Evolutionary conservation across 1,139 yeast species (phyloP).

Genomic region (Yamadazyma songkhlaensis): DNA sequence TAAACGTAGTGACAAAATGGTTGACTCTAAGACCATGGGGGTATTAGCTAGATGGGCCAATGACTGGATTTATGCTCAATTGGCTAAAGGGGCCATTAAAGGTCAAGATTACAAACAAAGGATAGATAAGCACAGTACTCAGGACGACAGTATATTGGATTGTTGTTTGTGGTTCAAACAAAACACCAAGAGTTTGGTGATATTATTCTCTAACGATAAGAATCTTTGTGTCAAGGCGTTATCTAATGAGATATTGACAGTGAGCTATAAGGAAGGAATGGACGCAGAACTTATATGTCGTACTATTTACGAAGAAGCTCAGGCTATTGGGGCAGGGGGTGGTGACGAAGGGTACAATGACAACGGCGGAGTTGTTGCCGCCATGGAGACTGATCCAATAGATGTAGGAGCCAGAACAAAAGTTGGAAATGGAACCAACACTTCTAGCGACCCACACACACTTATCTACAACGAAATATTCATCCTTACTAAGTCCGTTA

Average conservation of each 20-base stretch:
- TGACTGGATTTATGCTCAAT: slow-evolving; percentile 68
- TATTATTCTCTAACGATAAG: slow-evolving; percentile 76
- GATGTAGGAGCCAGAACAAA: no score
- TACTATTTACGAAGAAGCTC: slow-evolving; percentile 43
- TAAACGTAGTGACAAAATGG: slow-evolving; percentile 40
- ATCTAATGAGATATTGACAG: slow-evolving; percentile 63
- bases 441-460: no score
- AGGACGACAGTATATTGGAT: slow-evolving; percentile 85
- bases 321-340: no score
- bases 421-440: no score
- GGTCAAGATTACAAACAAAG: slow-evolving; percentile 67
- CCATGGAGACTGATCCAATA: no score
- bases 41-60: slow-evolving; percentile 70
- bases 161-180: slow-evolving; percentile 69
- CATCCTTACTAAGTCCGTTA: slow-evolving; percentile 40
- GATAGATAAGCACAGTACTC: slow-evolving; percentile 36
- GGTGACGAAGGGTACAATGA: no score
- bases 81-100: slow-evolving; percentile 54
- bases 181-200: slow-evolving; percentile 46
- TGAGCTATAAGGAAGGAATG: slow-evolving; percentile 60
- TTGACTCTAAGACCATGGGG: slow-evolving; percentile 40
- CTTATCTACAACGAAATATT: slow-evolving; percentile 35
- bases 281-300: slow-evolving; percentile 57
- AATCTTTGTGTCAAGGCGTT: slow-evolving; percentile 80
- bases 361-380: no score